phyloP scores from a whole-genome alignment of 495 filamentous ascomycete genomes.

The Entonaema liquescens region DNA sequence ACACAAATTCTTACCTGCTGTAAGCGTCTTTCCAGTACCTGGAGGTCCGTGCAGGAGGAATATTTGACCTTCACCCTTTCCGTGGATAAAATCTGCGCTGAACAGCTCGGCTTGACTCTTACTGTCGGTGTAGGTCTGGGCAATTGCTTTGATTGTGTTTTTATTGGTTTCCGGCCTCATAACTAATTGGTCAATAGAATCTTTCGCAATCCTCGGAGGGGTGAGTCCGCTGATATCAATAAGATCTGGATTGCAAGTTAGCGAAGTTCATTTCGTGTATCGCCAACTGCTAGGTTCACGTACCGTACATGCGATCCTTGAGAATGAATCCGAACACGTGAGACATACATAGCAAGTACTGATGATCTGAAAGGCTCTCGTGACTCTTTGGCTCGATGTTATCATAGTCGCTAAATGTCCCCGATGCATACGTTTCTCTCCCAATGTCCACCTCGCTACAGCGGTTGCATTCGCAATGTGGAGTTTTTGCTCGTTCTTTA shows the following conservation, averaged over 20 bases:
- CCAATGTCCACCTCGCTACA: neutral
- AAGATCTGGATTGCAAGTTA: conserved; percentile 3
- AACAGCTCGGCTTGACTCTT: conserved; percentile 11
- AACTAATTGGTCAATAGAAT: conserved; percentile 7
- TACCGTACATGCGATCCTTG: conserved; percentile 14
- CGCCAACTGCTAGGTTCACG: neutral
- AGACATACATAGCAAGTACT: conserved; percentile 12
- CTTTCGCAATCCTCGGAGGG: conserved; percentile 6
- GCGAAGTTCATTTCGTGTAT: neutral
- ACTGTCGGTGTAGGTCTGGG: conserved; percentile 8
- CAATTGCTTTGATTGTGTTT: conserved; percentile 5
- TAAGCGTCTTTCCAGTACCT: conserved; percentile 21
- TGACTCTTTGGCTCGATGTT: conserved; percentile 5
- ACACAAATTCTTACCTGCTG: conserved; percentile 2
- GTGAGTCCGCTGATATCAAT: conserved; percentile 7
- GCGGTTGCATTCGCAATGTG: conserved; percentile 3
- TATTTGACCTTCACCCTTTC: conserved; percentile 13
- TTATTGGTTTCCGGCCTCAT: conserved; percentile 14
- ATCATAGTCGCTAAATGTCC: conserved; percentile 8
- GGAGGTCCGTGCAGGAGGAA: conserved; percentile 18
- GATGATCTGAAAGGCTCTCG: conserved; percentile 7
- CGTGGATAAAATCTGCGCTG: conserved; percentile 18
- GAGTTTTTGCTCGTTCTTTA: conserved; percentile 14
- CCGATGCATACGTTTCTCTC: neutral
- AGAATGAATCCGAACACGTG: conserved; percentile 15